Evolutionary conservation across 306 rosid species (phyloP), one percentile per base, ranked within the genome.

Genomic region (Trifolium dubium): DNA sequence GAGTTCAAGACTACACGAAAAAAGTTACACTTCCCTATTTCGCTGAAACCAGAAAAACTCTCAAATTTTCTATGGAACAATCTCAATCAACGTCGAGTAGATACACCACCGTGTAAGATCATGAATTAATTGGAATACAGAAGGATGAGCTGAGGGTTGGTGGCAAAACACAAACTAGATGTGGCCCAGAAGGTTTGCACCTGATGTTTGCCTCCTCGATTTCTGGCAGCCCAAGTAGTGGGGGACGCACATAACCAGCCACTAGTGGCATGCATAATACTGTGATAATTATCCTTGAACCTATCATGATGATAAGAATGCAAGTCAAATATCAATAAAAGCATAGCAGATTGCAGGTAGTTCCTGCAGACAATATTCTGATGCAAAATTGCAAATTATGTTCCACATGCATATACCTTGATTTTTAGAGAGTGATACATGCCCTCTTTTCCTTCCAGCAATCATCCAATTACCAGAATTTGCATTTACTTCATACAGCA

Each of bases 371-470:
- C 8, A 28, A 78, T 47, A 34, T 23, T 19, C 43, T 39, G 63
- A 41, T 64, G 63, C 31, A 66, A 84, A 77, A 58, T 64, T 64
- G 63, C 31, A 66, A 84, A 77, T 64, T 64, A 62, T 28, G 71
- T 66, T 65, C 19, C 39, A 17, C 50, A 30, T 68, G 60, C 54
- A 68, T 65, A 63, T 82, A 94, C 98, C 98, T 91, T 88, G 91
- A 75, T 84, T 76, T 32, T 82, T 59, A 23, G 97, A 87, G 76
- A 95, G 89, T 67, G 92, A 87, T 37, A 81, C 89, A 61, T 92
- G 90, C 51, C 99, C 99, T 86, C 98, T 86, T 87, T 92, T 95
- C 85, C 99, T 90, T 76, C 99, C 99, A 54, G 99, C 98, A 64
- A 95, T 78, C 98, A 95, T 95, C 99, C 98, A 95, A 81, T 82